Percentiles rank a stretch among this genome's conserved stretches.
Conservation (phyloP, 2,329 filamentous ascomycete genomes). For the Claviceps fusiformis region DNA sequence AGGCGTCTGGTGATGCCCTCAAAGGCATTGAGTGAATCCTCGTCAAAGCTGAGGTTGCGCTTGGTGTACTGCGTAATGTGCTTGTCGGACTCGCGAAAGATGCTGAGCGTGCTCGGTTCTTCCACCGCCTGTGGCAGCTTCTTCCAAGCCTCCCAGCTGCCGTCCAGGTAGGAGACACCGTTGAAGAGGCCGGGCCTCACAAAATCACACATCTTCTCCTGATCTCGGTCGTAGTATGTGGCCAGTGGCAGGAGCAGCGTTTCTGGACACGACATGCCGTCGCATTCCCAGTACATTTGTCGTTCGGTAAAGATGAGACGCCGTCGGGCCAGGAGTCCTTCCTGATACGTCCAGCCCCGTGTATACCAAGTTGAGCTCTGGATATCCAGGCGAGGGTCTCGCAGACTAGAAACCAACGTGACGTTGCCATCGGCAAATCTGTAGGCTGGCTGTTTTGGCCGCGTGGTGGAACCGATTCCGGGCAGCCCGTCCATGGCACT, state of each 20-base stretch:
- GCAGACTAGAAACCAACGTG: constrained; percentile 20
- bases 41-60: constrained; percentile 16
- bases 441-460: constrained; percentile 18
- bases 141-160: constrained; percentile 23
- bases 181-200: constrained; percentile 22
- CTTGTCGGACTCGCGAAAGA: constrained; percentile 21
- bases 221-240: constrained; percentile 18
- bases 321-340: constrained; percentile 22
- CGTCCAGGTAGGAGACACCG: constrained; percentile 20
- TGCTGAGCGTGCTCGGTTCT: constrained; percentile 20
- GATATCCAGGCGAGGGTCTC: constrained; percentile 17
- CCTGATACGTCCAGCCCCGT: constrained; percentile 27
- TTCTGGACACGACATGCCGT: constrained; percentile 24
- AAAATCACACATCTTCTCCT: constrained; percentile 23
- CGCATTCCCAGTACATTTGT: constrained; percentile 27
- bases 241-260: constrained; percentile 18
- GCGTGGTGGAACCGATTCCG: constrained; percentile 17
- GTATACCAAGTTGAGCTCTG: constrained; percentile 21
- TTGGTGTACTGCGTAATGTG: constrained; percentile 20
- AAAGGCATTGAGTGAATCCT: constrained; percentile 21
- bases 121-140: constrained; percentile 15
- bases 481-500: constrained; percentile 21
- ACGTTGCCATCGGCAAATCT: constrained; percentile 18
- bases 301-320: constrained; percentile 25
- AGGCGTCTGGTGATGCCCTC: constrained; percentile 18